phyloP scores from a whole-genome alignment of 148 eudicot genomes.

The Fallopia convolvulus region DNA sequence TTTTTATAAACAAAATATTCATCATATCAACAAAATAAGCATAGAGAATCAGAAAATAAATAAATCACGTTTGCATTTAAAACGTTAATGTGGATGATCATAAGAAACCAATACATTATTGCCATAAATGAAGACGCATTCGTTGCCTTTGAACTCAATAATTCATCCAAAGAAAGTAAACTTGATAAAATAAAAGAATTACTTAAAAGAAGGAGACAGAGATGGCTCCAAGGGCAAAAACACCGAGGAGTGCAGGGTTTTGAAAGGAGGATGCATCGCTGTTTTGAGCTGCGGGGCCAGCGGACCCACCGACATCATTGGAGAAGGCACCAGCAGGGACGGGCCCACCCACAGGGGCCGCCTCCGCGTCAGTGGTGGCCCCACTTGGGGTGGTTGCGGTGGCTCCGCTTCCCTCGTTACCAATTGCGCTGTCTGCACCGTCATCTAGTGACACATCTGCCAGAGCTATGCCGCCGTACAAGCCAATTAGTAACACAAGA shows the following conservation, averaged over 20 bases:
- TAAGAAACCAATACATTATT: not conserved
- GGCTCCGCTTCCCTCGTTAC: not conserved
- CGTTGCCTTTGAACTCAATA: not conserved
- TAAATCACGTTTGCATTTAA: not conserved
- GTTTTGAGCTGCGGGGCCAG: not conserved
- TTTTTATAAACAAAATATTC: not conserved
- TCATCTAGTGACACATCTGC: not conserved
- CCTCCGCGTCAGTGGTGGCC: not conserved
- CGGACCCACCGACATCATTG: not conserved
- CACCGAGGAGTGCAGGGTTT: not conserved
- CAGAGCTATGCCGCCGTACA: not conserved
- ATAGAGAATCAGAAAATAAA: not conserved
- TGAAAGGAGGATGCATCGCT: not conserved
- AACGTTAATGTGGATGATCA: not conserved
- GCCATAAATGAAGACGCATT: not conserved
- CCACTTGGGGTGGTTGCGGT: not conserved
- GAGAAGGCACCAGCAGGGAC: not conserved
- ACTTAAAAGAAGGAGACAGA: not conserved
- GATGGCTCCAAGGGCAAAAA: slow-evolving; percentile 1
- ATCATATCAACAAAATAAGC: not conserved
- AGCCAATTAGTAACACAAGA: not conserved
- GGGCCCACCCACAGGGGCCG: slow-evolving; percentile 4
- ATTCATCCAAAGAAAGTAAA: not conserved
- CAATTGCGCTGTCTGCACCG: not conserved
- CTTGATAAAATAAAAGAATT: not conserved